phyloP scores from a whole-genome alignment of 1,139 yeast species.

The Wickerhamiella infanticola region DNA sequence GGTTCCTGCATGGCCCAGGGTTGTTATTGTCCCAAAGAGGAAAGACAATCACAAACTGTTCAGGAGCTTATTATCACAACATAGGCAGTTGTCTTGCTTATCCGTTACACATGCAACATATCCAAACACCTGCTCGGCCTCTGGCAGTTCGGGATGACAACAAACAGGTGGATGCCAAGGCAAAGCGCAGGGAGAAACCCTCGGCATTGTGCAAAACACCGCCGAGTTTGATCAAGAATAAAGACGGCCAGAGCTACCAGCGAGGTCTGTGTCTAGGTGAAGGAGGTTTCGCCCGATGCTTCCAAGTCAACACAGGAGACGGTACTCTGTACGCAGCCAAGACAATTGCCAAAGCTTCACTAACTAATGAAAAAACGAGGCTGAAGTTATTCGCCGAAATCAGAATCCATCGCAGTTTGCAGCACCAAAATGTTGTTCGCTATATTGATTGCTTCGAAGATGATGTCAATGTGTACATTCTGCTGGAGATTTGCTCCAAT shows the following conservation, averaged over 20 bases:
- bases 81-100: constrained; percentile 37
- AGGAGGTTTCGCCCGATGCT: constrained; percentile 98
- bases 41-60: constrained; percentile 54
- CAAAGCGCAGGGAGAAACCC: constrained; percentile 58
- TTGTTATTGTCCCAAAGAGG: constrained; percentile 45
- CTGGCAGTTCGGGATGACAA: constrained; percentile 1
- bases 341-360: constrained; percentile 91
- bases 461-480: constrained; percentile 67
- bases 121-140: constrained; percentile 2
- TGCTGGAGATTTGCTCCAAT: constrained; percentile 82
- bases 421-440: constrained; percentile 79
- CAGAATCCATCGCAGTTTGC: constrained; percentile 82
- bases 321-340: constrained; percentile 92
- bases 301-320: constrained; percentile 77
- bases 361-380: constrained; percentile 79
- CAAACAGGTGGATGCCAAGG: constrained; percentile 22
- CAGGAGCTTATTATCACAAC: constrained; percentile 63
- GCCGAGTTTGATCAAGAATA: constrained; percentile 58
- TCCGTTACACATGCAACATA: constrained; percentile 1
- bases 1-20: neutral
- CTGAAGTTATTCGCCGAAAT: constrained; percentile 79
- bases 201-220: constrained; percentile 80
- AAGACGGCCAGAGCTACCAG: constrained; percentile 76
- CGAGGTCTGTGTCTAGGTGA: constrained; percentile 85
- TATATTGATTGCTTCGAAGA: constrained; percentile 93